Evolutionary conservation across 169 alveolate species (phyloP).

Genomic region (Miamiensis avidus): DNA sequence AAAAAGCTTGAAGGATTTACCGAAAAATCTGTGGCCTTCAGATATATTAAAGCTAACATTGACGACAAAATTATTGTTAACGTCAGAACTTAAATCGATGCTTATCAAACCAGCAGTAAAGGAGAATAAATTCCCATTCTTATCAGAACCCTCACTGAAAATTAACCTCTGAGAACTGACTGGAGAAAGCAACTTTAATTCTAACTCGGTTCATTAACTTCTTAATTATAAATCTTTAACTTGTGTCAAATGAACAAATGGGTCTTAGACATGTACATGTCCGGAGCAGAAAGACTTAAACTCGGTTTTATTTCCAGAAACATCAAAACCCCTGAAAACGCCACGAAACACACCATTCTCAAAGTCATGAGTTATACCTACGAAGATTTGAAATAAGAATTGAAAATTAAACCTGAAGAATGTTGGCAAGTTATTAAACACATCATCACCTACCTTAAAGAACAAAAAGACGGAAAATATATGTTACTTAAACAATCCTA

Average conservation of each 20-base stretch:
- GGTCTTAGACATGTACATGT: background rate
- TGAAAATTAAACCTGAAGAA: conserved; percentile 6
- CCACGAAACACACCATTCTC: conserved; percentile 10
- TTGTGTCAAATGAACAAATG: background rate
- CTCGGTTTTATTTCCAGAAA: conserved; percentile 12
- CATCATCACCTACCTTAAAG: background rate
- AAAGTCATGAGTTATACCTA: conserved; percentile 4
- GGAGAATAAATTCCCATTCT: conserved; percentile 16
- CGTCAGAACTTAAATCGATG: conserved; percentile 28
- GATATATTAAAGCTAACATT: conserved; percentile 4
- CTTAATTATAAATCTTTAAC: conserved; percentile 10
- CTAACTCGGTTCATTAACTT: background rate
- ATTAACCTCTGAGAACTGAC: background rate
- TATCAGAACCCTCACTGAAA: conserved; percentile 15
- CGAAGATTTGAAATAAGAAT: background rate
- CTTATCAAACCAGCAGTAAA: background rate
- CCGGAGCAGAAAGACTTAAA: conserved; percentile 25
- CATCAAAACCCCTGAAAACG: background rate
- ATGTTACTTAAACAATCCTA: conserved; percentile 10
- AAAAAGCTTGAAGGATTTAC: background rate
- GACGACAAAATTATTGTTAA: conserved; percentile 9
- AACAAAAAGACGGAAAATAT: conserved; percentile 13
- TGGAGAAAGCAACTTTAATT: conserved; percentile 9
- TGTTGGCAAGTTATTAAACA: conserved; percentile 21
- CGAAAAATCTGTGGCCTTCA: conserved; percentile 12